Conservation (phyloP, 2,329 filamentous ascomycete species). For the Colletotrichum cordylinicola region DNA sequence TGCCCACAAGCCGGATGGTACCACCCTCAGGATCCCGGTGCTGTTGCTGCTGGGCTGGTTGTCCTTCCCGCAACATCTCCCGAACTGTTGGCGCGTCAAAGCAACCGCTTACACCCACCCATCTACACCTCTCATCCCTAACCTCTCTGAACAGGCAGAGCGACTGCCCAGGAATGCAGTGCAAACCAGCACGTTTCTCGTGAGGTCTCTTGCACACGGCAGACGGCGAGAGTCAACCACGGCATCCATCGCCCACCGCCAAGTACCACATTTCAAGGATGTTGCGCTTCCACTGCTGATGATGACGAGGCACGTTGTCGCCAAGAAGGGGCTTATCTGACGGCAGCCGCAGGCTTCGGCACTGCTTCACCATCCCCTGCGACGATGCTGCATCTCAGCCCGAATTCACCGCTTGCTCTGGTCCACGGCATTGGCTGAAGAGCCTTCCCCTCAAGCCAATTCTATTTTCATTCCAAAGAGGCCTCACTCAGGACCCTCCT, state of each 20-base stretch:
- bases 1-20: background rate
- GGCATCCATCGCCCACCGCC: background rate
- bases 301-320: slow-evolving; percentile 8
- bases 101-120: background rate
- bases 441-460: background rate
- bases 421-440: background rate
- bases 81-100: background rate
- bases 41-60: background rate
- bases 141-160: background rate
- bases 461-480: background rate
- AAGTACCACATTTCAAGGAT: background rate
- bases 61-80: background rate
- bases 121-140: background rate
- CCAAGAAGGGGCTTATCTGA: slow-evolving; percentile 18
- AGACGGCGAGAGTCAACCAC: background rate
- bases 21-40: background rate
- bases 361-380: background rate
- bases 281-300: background rate
- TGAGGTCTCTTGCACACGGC: background rate
- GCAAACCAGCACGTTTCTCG: background rate
- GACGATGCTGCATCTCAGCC: slow-evolving; percentile 6
- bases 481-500: background rate
- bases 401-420: background rate
- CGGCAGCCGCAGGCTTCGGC: slow-evolving; percentile 17
- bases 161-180: background rate